A percentile compares a stretch with the other conserved stretches of the same genome.
These are phyloP conservation scores for Lactarius sp. DNA, from an alignment of 768 basidiomycete genomes.

Conservation along the genomic window DNA sequence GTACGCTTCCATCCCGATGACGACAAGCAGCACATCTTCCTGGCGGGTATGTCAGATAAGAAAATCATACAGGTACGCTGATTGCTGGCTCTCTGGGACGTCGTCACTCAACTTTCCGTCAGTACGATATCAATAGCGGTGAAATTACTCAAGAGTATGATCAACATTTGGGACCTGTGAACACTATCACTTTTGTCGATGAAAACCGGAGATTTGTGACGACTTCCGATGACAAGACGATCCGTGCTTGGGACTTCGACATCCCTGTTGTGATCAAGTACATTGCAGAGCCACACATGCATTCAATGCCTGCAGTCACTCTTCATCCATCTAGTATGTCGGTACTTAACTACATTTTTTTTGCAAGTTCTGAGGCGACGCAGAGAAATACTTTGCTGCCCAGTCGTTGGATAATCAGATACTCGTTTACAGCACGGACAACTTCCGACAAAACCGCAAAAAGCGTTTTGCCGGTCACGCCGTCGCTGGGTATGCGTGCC, in stretches of 20 bases:
- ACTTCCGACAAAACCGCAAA: conserved; percentile 97
- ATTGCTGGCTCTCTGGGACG: conserved; percentile 6
- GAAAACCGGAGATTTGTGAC: conserved; percentile 97
- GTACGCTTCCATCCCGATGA: conserved; percentile 93
- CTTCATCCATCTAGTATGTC: conserved; percentile 89
- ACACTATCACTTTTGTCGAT: conserved; percentile 98
- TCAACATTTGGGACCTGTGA: conserved; percentile 96
- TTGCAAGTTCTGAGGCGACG: conserved; percentile 26
- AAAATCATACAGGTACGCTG: conserved; percentile 89
- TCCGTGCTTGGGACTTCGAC: conserved; percentile 98
- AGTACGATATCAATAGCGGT: conserved; percentile 95
- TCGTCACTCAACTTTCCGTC: conserved; percentile 8
- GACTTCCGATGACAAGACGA: conserved; percentile 98
- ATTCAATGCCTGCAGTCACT: conserved; percentile 98
- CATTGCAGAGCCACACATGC: conserved; percentile 99
- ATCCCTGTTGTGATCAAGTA: conserved; percentile 99
- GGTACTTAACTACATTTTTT: conserved; percentile 11
- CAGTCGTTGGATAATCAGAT: conserved; percentile 99
- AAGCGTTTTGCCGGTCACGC: conserved; percentile 98
- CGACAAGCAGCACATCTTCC: conserved; percentile 93
- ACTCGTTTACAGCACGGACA: conserved; percentile 94
- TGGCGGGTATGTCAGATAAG: conserved; percentile 99
- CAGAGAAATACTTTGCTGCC: conserved; percentile 94
- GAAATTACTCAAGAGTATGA: conserved; percentile 99
- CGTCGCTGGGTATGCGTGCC: conserved; percentile 94